Percentiles rank a stretch among this genome's conserved stretches.
Evolutionary conservation across 805 yeast species (phyloP).

Genomic region (Spathaspora arborariae): DNA sequence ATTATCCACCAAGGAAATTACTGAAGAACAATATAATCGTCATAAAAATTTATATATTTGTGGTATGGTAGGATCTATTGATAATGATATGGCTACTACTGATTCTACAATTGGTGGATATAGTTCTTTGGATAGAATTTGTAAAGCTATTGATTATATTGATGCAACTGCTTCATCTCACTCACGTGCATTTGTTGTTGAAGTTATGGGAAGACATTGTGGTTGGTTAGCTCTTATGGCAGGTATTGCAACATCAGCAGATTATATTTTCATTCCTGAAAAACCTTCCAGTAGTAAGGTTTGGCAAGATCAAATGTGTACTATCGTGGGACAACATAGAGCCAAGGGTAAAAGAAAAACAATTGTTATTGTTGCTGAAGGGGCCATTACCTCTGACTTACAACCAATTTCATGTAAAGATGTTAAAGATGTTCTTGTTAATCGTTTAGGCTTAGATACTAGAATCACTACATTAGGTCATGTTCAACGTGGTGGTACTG

Average conservation of each 20-base stretch:
- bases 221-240: slow-evolving; percentile 99
- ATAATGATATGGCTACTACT: slow-evolving; percentile 96
- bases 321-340: slow-evolving; percentile 76
- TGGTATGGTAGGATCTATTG: slow-evolving; percentile 95
- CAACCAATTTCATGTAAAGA: slow-evolving; percentile 75
- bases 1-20: slow-evolving; percentile 48
- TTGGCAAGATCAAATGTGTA: slow-evolving; percentile 81
- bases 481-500: slow-evolving; percentile 98
- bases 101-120: slow-evolving; percentile 97
- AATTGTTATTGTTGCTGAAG: slow-evolving; percentile 96
- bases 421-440: slow-evolving; percentile 79
- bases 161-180: slow-evolving; percentile 98
- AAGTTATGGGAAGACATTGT: slow-evolving; percentile 99
- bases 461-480: slow-evolving; percentile 95
- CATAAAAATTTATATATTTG: slow-evolving; percentile 78
- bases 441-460: slow-evolving; percentile 79
- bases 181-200: slow-evolving; percentile 95
- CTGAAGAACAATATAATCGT: slow-evolving; percentile 54
- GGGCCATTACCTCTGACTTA: slow-evolving; percentile 83
- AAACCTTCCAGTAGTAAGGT: slow-evolving; percentile 70
- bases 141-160: slow-evolving; percentile 92
- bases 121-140: slow-evolving; percentile 88
- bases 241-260: slow-evolving; percentile 95
- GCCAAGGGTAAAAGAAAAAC: slow-evolving; percentile 87
- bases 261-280: slow-evolving; percentile 91